Evolutionary conservation across 139 green algal genomes (phyloP), one percentile per base, ranked within the genome.

Genomic region (Pycnococcus provasolii): DNA sequence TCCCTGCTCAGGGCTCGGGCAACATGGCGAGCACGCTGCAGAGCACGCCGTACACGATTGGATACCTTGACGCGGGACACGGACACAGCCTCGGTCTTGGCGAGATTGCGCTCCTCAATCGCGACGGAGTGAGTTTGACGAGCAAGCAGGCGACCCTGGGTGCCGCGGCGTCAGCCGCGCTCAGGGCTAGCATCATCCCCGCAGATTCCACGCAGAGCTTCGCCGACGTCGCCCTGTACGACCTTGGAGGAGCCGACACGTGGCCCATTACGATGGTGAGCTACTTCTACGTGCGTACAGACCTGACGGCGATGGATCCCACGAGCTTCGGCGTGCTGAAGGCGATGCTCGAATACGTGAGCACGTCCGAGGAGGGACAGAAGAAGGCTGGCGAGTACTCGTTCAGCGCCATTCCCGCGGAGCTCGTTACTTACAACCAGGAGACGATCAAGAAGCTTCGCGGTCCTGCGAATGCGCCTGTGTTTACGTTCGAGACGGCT

Each of bases 61-160:
- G 58, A 9, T 78, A 78, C 67, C 8, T 73, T 37, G 72, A 78
- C 60, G 15, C 58, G 1, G 66, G 66, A 41, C 60, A 73, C 57
- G 72, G 72, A 7, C 54, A 64, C 42, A 50, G 6, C 2, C 39
- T 45, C 13, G 57, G 50, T 26, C 53, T 71, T 5, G 40, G 7
- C 4, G 72, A 78, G 47, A 60, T 78, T 46, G 5, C 63, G 52
- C 42, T 78, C 13, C 3, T 61, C 44, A 74, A 74, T 60, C 67
- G 57, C 46, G 60, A 67, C 45, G 72, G 72, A 40, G 51, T 66
- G 42, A 71, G 42, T 43, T 7, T 78, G 37, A 61, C 46, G 6
- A 60, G 40, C 45, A 66, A 67, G 37, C 54, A 68, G 42, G 62
- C 57, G 13, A 58, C 67, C 46, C 53, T 78, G 40, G n/a, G 50